Conservation (phyloP, 2,329 filamentous ascomycete species). For the Aspergillus unguis region DNA sequence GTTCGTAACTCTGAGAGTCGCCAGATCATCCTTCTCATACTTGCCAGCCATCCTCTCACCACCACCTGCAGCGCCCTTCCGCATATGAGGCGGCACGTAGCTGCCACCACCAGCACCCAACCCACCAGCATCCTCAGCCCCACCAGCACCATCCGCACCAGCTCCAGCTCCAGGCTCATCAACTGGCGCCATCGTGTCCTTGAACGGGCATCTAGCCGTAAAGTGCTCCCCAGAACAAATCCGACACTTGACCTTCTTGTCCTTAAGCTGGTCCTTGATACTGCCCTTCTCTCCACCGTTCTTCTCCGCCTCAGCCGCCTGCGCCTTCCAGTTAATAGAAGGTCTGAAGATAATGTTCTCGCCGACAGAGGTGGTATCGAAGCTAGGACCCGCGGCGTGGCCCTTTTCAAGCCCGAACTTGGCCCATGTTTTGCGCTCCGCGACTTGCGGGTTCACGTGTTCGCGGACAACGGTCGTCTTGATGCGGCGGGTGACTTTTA, state of each 20-base stretch:
- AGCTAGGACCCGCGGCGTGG: constrained; percentile 75
- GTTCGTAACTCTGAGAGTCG: constrained; percentile 95
- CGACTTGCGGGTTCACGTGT: constrained; percentile 92
- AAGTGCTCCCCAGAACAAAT: constrained; percentile 99
- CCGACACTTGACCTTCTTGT: constrained; percentile 99
- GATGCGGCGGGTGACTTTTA: constrained; percentile 95
- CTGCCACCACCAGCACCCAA: constrained; percentile 68
- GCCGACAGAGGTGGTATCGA: constrained; percentile 86
- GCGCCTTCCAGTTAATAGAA: constrained; percentile 88
- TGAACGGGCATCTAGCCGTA: constrained; percentile 98
- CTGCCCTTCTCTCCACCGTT: constrained; percentile 55
- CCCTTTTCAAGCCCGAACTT: constrained; percentile 93
- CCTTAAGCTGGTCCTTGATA: constrained; percentile 72
- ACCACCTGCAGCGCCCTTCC: constrained; percentile 58
- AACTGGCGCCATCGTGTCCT: constrained; percentile 90
- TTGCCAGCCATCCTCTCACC: constrained; percentile 90
- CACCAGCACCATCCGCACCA: constrained; percentile 46
- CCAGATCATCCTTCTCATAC: constrained; percentile 94
- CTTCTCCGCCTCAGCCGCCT: constrained; percentile 67
- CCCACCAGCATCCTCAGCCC: constrained; percentile 49
- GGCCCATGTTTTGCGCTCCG: constrained; percentile 85
- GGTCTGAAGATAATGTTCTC: constrained; percentile 99
- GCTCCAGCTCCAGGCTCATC: constrained; percentile 40
- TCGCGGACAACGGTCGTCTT: constrained; percentile 88
- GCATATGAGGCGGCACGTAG: constrained; percentile 91